Percentiles rank a stretch among this genome's conserved stretches.
Conservation (phyloP, 345 rosid species). For the Arabis hirsuta region DNA sequence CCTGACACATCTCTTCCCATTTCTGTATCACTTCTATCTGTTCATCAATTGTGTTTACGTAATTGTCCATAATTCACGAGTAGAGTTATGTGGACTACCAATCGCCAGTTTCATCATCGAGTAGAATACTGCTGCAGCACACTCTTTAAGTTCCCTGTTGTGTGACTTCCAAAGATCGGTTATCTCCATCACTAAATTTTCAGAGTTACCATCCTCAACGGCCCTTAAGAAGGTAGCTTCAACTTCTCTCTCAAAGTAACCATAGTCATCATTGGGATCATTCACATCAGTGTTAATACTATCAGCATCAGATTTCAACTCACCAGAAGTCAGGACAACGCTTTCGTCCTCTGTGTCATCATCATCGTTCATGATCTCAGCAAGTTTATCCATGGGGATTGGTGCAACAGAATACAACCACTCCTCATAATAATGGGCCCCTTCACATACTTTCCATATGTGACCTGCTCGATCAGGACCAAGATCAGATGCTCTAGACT, state of each 20-base stretch:
- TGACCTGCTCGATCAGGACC: slow-evolving; percentile 91
- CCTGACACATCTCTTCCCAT: slow-evolving; percentile 91
- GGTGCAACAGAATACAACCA: slow-evolving; percentile 98
- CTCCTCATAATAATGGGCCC: slow-evolving; percentile 71
- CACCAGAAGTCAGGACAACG: slow-evolving; percentile 64
- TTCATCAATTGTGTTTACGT: slow-evolving; percentile 70
- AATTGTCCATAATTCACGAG: slow-evolving; percentile 61
- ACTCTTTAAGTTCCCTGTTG: slow-evolving; percentile 77
- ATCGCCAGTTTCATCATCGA: slow-evolving; percentile 83
- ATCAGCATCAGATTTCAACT: slow-evolving; percentile 57
- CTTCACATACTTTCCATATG: slow-evolving; percentile 80
- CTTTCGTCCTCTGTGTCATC: slow-evolving; percentile 56
- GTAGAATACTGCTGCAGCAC: slow-evolving; percentile 86
- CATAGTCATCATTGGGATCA: slow-evolving; percentile 64
- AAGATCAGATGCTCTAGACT: slow-evolving; percentile 63
- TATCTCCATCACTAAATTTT: slow-evolving; percentile 73
- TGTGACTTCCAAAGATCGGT: slow-evolving; percentile 81
- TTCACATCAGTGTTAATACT: slow-evolving; percentile 52
- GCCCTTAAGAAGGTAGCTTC: slow-evolving; percentile 96
- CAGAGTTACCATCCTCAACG: slow-evolving; percentile 67
- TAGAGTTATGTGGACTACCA: slow-evolving; percentile 55
- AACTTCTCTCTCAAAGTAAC: slow-evolving; percentile 87
- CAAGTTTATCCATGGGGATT: slow-evolving; percentile 72
- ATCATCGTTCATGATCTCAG: slow-evolving; percentile 72
- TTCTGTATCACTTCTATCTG: slow-evolving; percentile 93